A percentile compares a stretch with the other conserved stretches of the same genome.
phyloP scores from a whole-genome alignment of 495 filamentous ascomycete species.

The Delitschia confertaspora region DNA sequence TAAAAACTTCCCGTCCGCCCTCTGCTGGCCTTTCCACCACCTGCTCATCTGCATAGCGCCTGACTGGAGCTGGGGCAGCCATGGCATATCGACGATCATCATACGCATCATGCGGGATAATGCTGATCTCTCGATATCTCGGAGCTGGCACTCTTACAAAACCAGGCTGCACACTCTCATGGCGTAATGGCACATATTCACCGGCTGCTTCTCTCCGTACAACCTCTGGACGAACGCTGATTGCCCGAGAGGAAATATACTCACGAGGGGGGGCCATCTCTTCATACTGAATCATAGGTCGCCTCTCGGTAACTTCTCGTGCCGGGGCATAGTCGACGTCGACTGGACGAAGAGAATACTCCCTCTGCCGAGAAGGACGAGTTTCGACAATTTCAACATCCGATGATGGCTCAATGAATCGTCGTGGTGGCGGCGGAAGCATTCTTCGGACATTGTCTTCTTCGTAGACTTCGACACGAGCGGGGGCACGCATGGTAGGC shows the following conservation, averaged over 20 bases:
- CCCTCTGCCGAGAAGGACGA: conserved; percentile 44
- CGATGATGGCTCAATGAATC: conserved; percentile 47
- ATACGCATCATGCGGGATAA: conserved; percentile 14
- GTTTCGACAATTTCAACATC: conserved; percentile 41
- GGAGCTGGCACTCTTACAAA: conserved; percentile 15
- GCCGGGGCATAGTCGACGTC: conserved; percentile 30
- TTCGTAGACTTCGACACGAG: conserved; percentile 21
- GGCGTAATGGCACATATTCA: conserved; percentile 20
- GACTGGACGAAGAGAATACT: conserved; percentile 40
- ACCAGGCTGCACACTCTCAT: conserved; percentile 26
- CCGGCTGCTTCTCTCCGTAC: conserved; percentile 18
- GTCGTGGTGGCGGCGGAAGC: conserved; percentile 36
- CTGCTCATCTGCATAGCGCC: conserved; percentile 25
- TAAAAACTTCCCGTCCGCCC: conserved; percentile 12
- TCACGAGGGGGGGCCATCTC: conserved; percentile 27
- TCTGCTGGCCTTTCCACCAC: conserved; percentile 14
- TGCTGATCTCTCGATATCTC: conserved; percentile 26
- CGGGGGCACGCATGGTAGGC: conserved; percentile 14
- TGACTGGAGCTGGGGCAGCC: conserved; percentile 7
- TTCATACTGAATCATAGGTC: conserved; percentile 23
- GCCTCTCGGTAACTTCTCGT: conserved; percentile 19
- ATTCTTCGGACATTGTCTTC: conserved; percentile 31
- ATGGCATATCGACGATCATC: conserved; percentile 21
- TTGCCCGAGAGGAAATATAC: conserved; percentile 17
- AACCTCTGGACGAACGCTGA: conserved; percentile 29